Evolutionary conservation across 345 rosid species (phyloP).

Genomic region (Linum trigynum): DNA sequence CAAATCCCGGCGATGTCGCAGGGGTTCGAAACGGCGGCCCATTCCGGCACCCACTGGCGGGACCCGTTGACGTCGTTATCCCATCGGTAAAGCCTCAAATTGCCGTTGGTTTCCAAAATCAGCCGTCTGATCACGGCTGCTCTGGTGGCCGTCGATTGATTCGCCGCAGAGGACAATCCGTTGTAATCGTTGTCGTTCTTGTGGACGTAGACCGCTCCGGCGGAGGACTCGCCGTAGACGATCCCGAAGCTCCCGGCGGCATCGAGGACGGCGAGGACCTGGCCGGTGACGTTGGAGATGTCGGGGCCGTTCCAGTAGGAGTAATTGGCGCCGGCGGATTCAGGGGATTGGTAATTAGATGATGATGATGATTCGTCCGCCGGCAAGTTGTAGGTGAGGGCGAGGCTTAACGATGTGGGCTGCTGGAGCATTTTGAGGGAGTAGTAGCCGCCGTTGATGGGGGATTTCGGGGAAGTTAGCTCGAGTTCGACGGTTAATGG

Average conservation of each 20-base stretch:
- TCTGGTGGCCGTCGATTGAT: constrained; percentile 21
- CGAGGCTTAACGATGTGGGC: constrained; percentile 74
- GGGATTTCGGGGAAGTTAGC: constrained; percentile 44
- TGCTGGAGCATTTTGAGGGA: constrained; percentile 80
- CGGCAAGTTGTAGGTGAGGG: constrained; percentile 54
- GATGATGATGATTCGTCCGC: no score
- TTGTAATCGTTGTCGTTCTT: constrained; percentile 51
- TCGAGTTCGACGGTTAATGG: constrained; percentile 61
- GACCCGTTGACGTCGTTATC: constrained; percentile 71
- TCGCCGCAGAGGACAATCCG: constrained; percentile 32
- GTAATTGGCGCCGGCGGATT: constrained; percentile 38
- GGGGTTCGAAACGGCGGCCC: constrained; percentile 91
- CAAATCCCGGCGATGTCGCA: constrained; percentile 83
- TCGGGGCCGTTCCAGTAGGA: constrained; percentile 90
- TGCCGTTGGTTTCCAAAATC: constrained; percentile 69
- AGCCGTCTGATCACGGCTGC: constrained; percentile 39
- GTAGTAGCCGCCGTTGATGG: constrained; percentile 48
- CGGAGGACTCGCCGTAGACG: constrained; percentile 61
- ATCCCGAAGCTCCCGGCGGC: constrained; percentile 82
- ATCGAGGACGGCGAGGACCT: constrained; percentile 58
- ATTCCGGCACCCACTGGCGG: constrained; percentile 72
- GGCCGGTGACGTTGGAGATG: constrained; percentile 76
- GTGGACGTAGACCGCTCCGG: constrained; percentile 71
- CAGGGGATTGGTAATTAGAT: neutral
- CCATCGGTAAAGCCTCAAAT: constrained; percentile 71